Percentiles rank a stretch among this genome's conserved stretches.
phyloP scores from a whole-genome alignment of 768 basidiomycete species.

The Boletus tylopilopsis region DNA sequence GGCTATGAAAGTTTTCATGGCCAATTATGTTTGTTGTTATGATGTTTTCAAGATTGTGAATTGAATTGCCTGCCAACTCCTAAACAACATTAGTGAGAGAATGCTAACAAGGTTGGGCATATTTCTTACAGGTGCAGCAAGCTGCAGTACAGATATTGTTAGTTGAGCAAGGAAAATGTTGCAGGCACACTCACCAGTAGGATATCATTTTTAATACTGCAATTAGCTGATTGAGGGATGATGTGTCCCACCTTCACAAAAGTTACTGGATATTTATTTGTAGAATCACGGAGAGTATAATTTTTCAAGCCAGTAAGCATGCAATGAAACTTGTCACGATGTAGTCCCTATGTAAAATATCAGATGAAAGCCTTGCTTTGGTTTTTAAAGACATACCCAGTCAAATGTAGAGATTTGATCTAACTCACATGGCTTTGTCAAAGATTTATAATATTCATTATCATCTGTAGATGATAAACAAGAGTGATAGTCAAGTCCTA shows the following conservation, averaged over 20 bases:
- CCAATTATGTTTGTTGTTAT: background rate
- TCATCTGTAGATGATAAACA: background rate
- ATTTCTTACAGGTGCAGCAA: background rate
- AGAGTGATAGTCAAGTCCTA: no score
- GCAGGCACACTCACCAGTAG: no score
- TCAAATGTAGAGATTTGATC: background rate
- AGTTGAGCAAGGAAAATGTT: background rate
- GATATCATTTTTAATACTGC: background rate
- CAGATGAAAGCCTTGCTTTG: no score
- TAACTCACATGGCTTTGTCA: background rate
- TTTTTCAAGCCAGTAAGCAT: background rate
- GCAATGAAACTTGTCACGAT: background rate
- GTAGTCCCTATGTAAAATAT: background rate
- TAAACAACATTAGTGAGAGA: background rate
- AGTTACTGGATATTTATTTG: no score
- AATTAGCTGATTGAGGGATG: background rate
- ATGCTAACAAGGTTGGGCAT: background rate
- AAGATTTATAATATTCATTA: background rate
- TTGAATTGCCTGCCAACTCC: background rate
- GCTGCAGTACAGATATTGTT: background rate
- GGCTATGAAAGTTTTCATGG: background rate
- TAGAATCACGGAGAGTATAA: no score
- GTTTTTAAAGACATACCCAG: no score
- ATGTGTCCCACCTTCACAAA: background rate
- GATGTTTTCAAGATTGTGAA: background rate